Percentiles rank a stretch among this genome's conserved stretches.
phyloP scores from a whole-genome alignment of 139 green algal genomes.

The Coelastrella sp. region DNA sequence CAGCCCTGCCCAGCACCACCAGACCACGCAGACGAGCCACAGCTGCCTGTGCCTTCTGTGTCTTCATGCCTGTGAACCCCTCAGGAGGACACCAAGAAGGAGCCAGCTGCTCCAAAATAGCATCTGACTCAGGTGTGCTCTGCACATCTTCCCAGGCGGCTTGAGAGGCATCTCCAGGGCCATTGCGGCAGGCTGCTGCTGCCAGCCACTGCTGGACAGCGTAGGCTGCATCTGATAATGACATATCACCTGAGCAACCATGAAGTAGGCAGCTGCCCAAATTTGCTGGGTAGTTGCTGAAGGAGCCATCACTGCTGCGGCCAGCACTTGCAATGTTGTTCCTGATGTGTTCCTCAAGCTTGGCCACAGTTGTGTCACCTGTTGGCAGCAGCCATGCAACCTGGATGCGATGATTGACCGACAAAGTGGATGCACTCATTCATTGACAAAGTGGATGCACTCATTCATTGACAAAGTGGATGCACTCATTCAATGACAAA shows the following conservation, averaged over 20 bases:
- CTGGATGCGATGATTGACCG: neutral
- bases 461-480: no score
- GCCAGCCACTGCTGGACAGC: neutral
- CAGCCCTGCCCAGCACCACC: constrained; percentile 15
- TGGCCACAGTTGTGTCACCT: neutral
- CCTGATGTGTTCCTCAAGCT: neutral
- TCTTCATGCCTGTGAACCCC: constrained; percentile 8
- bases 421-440: no score
- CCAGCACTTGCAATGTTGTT: neutral
- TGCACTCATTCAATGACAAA: no score
- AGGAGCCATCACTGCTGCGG: neutral
- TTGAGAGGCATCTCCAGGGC: neutral
- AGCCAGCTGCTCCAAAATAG: neutral
- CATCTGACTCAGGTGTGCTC: neutral
- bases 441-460: no score
- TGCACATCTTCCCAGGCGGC: neutral
- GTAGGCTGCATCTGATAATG: neutral
- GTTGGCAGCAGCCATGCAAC: neutral
- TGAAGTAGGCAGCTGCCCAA: constrained; percentile 29
- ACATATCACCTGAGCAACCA: neutral
- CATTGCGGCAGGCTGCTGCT: constrained; percentile 1
- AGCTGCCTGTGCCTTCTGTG: neutral
- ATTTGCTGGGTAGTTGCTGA: neutral
- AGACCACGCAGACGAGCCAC: constrained; percentile 18
- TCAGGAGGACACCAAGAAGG: neutral